phyloP scores from a whole-genome alignment of 208 protist species.

The Ichthyophonus hoferi region DNA sequence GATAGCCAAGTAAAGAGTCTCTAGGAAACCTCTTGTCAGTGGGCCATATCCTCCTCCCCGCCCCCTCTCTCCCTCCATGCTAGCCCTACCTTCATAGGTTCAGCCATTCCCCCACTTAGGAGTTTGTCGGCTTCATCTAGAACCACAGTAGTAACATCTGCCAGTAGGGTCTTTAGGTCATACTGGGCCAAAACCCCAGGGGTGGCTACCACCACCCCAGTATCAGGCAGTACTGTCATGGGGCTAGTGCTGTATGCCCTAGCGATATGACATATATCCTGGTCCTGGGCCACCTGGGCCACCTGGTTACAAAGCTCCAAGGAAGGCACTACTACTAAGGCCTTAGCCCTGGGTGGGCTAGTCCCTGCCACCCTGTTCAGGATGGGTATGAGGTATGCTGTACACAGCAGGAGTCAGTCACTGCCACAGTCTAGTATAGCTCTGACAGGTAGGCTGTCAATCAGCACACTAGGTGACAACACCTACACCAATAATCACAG shows the following conservation, averaged over 20 bases:
- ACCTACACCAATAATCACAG: too few species aligned
- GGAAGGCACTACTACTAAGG: neutral
- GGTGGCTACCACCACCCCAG: slow-evolving; percentile 11
- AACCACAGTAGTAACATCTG: neutral
- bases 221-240: neutral
- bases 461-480: too few species aligned
- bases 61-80: neutral
- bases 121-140: slow-evolving; percentile 14
- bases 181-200: neutral
- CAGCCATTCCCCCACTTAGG: neutral
- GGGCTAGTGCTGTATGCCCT: neutral
- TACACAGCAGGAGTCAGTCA: too few species aligned
- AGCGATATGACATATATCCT: neutral
- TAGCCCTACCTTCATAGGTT: neutral
- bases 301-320: neutral
- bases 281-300: neutral
- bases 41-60: neutral
- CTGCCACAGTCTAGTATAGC: too few species aligned
- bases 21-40: too few species aligned
- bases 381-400: neutral
- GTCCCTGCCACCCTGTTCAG: neutral
- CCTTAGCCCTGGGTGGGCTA: neutral
- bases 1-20: too few species aligned
- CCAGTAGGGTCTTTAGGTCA: neutral
- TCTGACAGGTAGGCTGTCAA: too few species aligned